Percentiles rank a stretch among this genome's conserved stretches.
These are phyloP conservation scores for Cystofilobasidium macerans DNA, from an alignment of 768 basidiomycete genomes.

Conservation along the genomic window DNA sequence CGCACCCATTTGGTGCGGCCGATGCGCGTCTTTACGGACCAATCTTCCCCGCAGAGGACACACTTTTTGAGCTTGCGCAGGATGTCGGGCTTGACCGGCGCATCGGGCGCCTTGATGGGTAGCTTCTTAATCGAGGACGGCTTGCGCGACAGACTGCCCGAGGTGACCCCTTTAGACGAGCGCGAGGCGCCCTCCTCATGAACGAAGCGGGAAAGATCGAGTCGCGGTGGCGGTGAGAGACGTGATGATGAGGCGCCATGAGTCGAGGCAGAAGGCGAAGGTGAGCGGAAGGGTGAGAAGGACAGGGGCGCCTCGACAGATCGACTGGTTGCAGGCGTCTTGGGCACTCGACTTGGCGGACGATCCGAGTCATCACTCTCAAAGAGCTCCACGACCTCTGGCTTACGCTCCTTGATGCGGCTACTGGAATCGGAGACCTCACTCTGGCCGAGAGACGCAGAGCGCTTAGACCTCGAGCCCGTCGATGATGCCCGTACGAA, in stretches of 20 bases:
- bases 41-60: neutral
- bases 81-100: neutral
- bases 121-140: neutral
- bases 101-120: neutral
- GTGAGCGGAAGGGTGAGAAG: neutral
- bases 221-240: neutral
- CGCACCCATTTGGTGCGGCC: neutral
- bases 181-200: neutral
- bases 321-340: neutral
- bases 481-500: too few relatives aligned
- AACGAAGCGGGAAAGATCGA: neutral
- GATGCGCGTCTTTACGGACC: neutral
- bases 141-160: neutral
- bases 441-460: too few relatives aligned
- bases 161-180: too few relatives aligned
- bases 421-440: neutral
- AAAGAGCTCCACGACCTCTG: neutral
- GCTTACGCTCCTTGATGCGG: neutral
- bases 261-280: neutral
- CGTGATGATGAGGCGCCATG: neutral
- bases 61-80: neutral
- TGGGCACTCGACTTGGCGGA: neutral
- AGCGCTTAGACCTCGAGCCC: too few relatives aligned
- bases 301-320: neutral
- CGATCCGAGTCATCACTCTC: neutral